These are phyloP conservation scores for Rhipidocladum racemiflorum DNA, from an alignment of 176 grass and related monocot genomes.

Conservation along the genomic window DNA sequence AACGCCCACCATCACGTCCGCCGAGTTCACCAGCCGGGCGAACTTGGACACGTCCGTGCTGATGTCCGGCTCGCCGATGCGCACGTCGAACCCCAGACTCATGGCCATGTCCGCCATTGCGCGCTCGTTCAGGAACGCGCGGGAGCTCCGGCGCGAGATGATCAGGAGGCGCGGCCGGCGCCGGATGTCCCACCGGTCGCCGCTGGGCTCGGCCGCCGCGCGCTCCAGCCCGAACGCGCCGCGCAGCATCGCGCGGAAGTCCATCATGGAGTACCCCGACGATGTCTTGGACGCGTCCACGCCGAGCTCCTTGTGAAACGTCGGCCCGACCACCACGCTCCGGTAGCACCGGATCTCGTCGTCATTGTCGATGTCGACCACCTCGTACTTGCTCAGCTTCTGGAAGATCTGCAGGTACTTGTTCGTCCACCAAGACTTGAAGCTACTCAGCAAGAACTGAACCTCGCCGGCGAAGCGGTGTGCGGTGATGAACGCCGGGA, in stretches of 20 bases:
- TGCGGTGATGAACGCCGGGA: constrained; percentile 74
- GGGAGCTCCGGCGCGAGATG: constrained; percentile 43
- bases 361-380: constrained; percentile 58
- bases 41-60: constrained; percentile 71
- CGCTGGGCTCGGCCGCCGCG: constrained; percentile 31
- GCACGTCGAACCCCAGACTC: constrained; percentile 72
- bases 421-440: constrained; percentile 66
- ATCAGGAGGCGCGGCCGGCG: constrained; percentile 49
- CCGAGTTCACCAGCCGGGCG: constrained; percentile 85
- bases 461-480: constrained; percentile 64
- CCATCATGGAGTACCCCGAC: constrained; percentile 30
- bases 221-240: constrained; percentile 59
- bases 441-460: constrained; percentile 60
- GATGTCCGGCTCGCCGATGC: constrained; percentile 59
- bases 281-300: constrained; percentile 40
- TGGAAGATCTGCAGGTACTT: constrained; percentile 57
- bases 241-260: constrained; percentile 64
- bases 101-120: constrained; percentile 66
- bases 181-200: constrained; percentile 65
- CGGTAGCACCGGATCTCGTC: constrained; percentile 64
- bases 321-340: constrained; percentile 50
- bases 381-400: constrained; percentile 58
- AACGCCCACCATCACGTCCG: constrained; percentile 95
- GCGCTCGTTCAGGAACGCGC: constrained; percentile 61
- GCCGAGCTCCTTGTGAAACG: constrained; percentile 68